Evolutionary conservation across 148 eudicot species (phyloP).

Genomic region (Limonium bicolor): DNA sequence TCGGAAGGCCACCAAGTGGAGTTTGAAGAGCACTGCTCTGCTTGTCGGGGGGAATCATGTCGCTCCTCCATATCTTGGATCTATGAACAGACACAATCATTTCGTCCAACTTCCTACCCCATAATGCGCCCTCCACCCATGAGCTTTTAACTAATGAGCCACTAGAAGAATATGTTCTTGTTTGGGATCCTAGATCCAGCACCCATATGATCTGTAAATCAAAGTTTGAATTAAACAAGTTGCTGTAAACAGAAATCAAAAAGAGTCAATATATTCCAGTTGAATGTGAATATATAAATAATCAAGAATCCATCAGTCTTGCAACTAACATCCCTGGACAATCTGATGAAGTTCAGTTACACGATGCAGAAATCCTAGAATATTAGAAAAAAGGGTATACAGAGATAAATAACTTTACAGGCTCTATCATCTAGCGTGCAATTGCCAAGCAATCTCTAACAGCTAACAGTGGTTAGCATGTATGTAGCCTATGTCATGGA

Average conservation of each 20-base stretch:
- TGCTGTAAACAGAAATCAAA: not conserved
- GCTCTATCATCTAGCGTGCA: too few species aligned
- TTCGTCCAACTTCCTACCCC: constrained; percentile 25
- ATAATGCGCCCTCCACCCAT: constrained; percentile 20
- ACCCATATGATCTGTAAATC: constrained; percentile 26
- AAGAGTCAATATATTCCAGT: not conserved
- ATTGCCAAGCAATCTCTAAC: too few species aligned
- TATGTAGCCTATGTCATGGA: too few species aligned
- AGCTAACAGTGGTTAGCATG: too few species aligned
- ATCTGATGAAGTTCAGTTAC: not conserved
- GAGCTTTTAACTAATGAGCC: constrained; percentile 4
- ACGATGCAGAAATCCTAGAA: too few species aligned
- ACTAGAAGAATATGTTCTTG: constrained; percentile 9
- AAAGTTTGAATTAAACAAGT: not conserved
- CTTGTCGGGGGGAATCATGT: constrained; percentile 38
- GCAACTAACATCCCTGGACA: not conserved
- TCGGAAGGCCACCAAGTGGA: constrained; percentile 65
- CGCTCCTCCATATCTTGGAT: constrained; percentile 58
- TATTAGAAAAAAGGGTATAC: too few species aligned
- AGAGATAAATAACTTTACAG: too few species aligned
- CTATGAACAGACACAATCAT: constrained; percentile 33
- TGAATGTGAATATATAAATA: not conserved
- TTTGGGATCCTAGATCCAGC: constrained; percentile 8
- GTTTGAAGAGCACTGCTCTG: constrained; percentile 48
- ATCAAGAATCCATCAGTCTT: not conserved